A percentile compares a stretch with the other conserved stretches of the same genome.
These are phyloP conservation scores for Solanum chmielewskii DNA, from an alignment of 257 asterid species.

Conservation along the genomic window DNA sequence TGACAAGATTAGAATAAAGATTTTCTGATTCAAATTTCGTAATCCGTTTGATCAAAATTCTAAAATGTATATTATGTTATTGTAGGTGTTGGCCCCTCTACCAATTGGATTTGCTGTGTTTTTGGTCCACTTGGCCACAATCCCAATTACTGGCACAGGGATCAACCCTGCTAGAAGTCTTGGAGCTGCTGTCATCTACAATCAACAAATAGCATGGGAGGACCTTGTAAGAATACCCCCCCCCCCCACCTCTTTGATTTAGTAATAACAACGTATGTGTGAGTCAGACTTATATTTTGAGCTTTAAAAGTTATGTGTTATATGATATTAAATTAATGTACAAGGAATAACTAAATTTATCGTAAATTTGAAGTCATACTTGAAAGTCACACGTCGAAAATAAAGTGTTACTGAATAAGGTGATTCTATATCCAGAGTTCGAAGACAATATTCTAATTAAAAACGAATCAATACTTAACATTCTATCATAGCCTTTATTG, in stretches of 20 bases:
- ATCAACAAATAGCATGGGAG: neutral
- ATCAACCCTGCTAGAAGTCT: neutral
- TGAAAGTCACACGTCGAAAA: neutral
- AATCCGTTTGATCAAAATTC: neutral
- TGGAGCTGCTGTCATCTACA: neutral
- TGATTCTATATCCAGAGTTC: neutral
- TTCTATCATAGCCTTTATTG: neutral
- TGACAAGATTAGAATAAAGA: neutral
- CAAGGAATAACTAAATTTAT: no score
- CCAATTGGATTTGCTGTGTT: neutral
- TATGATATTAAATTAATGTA: neutral
- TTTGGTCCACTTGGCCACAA: neutral
- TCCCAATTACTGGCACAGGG: neutral
- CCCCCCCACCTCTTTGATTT: neutral
- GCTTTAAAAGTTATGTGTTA: neutral
- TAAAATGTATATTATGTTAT: neutral
- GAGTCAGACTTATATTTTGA: neutral
- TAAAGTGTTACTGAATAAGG: neutral
- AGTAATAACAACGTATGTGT: neutral
- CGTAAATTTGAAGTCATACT: accelerated
- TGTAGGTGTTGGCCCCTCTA: neutral
- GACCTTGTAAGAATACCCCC: neutral
- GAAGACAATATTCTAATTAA: neutral
- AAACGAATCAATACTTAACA: neutral
- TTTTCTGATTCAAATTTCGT: neutral